phyloP scores from a whole-genome alignment of 257 asterid species.

The Primulina eburnea region DNA sequence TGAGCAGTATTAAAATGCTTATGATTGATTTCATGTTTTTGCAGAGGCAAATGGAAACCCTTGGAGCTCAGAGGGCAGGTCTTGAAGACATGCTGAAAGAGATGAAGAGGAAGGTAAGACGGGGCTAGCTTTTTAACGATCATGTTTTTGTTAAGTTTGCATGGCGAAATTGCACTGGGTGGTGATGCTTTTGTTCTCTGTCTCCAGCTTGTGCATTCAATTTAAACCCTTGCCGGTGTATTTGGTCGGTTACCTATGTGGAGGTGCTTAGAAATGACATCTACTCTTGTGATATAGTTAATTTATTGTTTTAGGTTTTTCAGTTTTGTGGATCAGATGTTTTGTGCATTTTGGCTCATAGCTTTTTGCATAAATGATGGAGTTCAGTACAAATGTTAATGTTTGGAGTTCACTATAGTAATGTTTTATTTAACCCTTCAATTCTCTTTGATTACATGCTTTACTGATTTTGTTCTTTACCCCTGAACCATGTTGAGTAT shows the following conservation, averaged over 20 bases:
- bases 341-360: slow-evolving; percentile 2
- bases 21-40: slow-evolving; percentile 26
- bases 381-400: slow-evolving; percentile 8
- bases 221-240: background rate
- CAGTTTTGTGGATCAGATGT: background rate
- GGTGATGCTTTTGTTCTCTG: slow-evolving; percentile 5
- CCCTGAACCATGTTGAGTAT: slow-evolving; percentile 14
- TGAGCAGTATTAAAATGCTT: slow-evolving; percentile 18
- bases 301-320: slow-evolving; percentile 5
- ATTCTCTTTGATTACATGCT: slow-evolving; percentile 8
- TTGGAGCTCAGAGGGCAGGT: slow-evolving; percentile 97
- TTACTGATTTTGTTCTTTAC: slow-evolving; percentile 1
- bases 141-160: slow-evolving; percentile 9
- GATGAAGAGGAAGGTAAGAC: slow-evolving; percentile 92
- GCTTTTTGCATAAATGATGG: background rate
- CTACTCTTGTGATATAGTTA: background rate
- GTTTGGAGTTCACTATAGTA: slow-evolving; percentile 6
- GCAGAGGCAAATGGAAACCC: slow-evolving; percentile 93
- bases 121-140: slow-evolving; percentile 15
- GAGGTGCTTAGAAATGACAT: background rate
- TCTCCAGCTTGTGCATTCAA: background rate
- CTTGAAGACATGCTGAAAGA: slow-evolving; percentile 99
- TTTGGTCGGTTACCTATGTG: background rate
- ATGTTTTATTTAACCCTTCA: slow-evolving; percentile 8
- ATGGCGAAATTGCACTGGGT: slow-evolving; percentile 6